These are phyloP conservation scores for Colletotrichum paranaense DNA, from an alignment of 2,329 filamentous ascomycete species.

Conservation along the genomic window DNA sequence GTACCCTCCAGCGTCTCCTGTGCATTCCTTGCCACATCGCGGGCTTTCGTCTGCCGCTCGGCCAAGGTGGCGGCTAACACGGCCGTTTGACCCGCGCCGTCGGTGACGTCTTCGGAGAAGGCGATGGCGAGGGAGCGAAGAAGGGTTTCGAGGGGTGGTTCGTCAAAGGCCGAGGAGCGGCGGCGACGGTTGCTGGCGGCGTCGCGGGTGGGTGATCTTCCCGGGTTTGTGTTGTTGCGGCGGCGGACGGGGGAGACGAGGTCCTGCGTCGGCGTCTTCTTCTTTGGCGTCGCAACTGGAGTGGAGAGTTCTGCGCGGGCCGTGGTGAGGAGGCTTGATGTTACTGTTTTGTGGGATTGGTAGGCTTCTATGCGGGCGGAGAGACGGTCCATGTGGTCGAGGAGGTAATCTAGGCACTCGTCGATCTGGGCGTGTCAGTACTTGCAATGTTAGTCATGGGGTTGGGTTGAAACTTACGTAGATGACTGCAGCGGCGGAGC, in stretches of 20 bases:
- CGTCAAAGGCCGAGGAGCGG: slow-evolving; percentile 48
- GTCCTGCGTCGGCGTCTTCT: slow-evolving; percentile 37
- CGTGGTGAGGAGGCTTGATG: slow-evolving; percentile 51
- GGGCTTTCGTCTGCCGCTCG: slow-evolving; percentile 55
- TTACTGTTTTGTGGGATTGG: slow-evolving; percentile 57
- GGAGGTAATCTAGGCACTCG: slow-evolving; percentile 62
- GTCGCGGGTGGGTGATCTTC: slow-evolving; percentile 48
- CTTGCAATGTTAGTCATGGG: not conserved
- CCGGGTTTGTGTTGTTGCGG: slow-evolving; percentile 33
- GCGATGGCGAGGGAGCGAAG: slow-evolving; percentile 59
- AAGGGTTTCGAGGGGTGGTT: slow-evolving; percentile 58
- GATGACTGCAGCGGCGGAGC: slow-evolving; percentile 58
- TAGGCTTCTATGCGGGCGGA: slow-evolving; percentile 54
- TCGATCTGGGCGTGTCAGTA: slow-evolving; percentile 55
- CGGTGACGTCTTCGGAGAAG: slow-evolving; percentile 48
- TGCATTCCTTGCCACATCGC: slow-evolving; percentile 55
- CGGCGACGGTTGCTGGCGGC: slow-evolving; percentile 44
- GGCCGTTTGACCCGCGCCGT: slow-evolving; percentile 40
- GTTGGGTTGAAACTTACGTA: slow-evolving; percentile 55
- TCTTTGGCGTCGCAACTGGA: slow-evolving; percentile 38
- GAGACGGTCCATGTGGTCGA: slow-evolving; percentile 58
- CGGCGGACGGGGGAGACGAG: slow-evolving; percentile 49
- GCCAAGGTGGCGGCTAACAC: slow-evolving; percentile 48
- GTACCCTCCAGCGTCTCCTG: slow-evolving; percentile 63
- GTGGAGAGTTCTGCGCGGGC: slow-evolving; percentile 57